A percentile compares a stretch with the other conserved stretches of the same genome.
Evolutionary conservation across 2,329 filamentous ascomycete genomes (phyloP).

Genomic region (Capronia americana): DNA sequence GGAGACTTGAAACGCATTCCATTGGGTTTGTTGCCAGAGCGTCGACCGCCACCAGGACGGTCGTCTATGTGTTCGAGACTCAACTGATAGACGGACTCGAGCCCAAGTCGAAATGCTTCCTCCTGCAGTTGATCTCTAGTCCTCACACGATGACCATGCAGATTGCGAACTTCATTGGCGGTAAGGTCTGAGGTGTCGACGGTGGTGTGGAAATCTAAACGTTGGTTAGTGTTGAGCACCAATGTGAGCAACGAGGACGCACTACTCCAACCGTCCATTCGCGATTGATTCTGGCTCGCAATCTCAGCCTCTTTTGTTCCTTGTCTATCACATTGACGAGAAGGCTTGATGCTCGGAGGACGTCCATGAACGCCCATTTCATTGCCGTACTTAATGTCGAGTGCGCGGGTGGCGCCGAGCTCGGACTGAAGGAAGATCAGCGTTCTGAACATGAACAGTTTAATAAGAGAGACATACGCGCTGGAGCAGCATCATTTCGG

Average conservation of each 20-base stretch:
- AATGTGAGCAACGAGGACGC: conserved; percentile 31
- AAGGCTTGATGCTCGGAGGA: conserved; percentile 35
- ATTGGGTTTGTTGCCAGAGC: not conserved
- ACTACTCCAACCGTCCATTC: conserved; percentile 47
- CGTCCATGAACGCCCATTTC: conserved; percentile 37
- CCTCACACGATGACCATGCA: conserved; percentile 37
- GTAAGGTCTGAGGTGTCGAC: conserved; percentile 12
- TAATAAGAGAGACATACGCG: not conserved
- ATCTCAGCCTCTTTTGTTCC: conserved; percentile 43
- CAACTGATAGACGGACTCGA: not conserved
- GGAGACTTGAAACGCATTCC: not conserved
- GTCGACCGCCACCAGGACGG: conserved; percentile 7
- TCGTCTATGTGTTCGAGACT: conserved; percentile 27
- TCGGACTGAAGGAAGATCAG: conserved; percentile 43
- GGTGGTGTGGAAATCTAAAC: conserved; percentile 17
- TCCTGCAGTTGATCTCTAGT: conserved; percentile 11
- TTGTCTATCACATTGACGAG: conserved; percentile 44
- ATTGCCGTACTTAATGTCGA: conserved; percentile 45
- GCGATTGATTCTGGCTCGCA: conserved; percentile 40
- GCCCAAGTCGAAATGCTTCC: conserved; percentile 14
- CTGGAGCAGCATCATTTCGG: not conserved
- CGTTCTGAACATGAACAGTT: not conserved
- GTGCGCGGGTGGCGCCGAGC: conserved; percentile 47
- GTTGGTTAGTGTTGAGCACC: not conserved
- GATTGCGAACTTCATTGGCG: conserved; percentile 30